phyloP scores from a whole-genome alignment of 768 basidiomycete species.

The Pholiota microspora region DNA sequence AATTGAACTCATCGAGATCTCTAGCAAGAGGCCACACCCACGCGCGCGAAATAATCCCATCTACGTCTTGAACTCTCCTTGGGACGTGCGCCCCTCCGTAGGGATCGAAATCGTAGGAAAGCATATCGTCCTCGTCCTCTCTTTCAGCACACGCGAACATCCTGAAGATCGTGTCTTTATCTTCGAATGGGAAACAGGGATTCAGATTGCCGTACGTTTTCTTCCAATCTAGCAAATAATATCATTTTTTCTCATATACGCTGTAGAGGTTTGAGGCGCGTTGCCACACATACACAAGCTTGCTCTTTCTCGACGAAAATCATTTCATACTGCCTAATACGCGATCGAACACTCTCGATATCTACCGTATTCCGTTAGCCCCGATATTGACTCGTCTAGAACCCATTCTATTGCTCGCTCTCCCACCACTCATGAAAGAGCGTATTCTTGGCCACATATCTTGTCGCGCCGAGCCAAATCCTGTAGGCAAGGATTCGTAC shows the following conservation, averaged over 20 bases:
- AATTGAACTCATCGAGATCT: slow-evolving; percentile 5
- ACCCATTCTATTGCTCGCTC: slow-evolving; percentile 24
- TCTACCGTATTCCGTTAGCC: slow-evolving; percentile 30
- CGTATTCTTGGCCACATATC: slow-evolving; percentile 24
- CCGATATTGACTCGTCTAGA: slow-evolving; percentile 11
- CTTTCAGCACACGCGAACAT: slow-evolving; percentile 16
- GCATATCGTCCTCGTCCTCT: slow-evolving; percentile 27
- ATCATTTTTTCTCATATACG: background rate
- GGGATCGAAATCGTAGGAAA: slow-evolving; percentile 10
- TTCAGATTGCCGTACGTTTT: slow-evolving; percentile 31
- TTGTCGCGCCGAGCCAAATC: slow-evolving; percentile 43
- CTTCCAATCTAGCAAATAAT: background rate
- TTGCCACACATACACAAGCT: slow-evolving; percentile 25
- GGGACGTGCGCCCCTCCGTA: slow-evolving; percentile 1
- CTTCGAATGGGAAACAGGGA: slow-evolving; percentile 42
- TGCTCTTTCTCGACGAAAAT: slow-evolving; percentile 33
- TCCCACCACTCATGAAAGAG: slow-evolving; percentile 28
- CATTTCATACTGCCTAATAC: slow-evolving; percentile 34
- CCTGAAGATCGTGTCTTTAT: slow-evolving; percentile 34
- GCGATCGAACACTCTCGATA: slow-evolving; percentile 26
- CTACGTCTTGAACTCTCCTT: background rate
- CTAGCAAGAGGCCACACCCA: slow-evolving; percentile 8
- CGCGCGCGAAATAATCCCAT: slow-evolving; percentile 1
- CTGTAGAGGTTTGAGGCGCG: slow-evolving; percentile 19
- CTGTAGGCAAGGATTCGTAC: slow-evolving; percentile 14